These are phyloP conservation scores for Herpetomonas samuelpessoai DNA, from an alignment of 208 protist species.

Conservation along the genomic window DNA sequence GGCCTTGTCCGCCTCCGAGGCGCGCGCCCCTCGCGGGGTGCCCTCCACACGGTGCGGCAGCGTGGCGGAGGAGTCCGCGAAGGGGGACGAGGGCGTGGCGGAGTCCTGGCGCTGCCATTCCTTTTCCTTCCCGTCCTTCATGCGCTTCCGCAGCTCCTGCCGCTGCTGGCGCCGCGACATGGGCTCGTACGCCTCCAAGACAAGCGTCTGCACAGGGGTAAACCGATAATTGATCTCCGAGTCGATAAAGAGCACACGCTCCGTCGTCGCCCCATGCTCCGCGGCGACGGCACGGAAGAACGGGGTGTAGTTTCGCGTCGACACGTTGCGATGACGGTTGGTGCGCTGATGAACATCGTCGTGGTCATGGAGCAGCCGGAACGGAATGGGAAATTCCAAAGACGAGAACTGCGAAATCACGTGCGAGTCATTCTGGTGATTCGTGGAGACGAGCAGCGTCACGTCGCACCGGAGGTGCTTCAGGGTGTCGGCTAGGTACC, in stretches of 20 bases:
- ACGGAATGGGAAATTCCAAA: conserved; percentile 49
- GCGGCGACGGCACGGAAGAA: conserved; percentile 41
- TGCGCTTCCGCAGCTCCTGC: conserved; percentile 6
- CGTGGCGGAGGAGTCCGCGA: too few species aligned
- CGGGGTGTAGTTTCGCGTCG: conserved; percentile 57
- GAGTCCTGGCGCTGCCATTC: conserved; percentile 12
- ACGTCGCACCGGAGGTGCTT: conserved; percentile 63
- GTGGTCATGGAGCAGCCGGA: conserved; percentile 46
- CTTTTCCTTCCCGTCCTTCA: conserved; percentile 16
- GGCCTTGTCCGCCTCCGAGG: too few species aligned
- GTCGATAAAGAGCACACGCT: conserved; percentile 80
- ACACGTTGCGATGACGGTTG: conserved; percentile 23
- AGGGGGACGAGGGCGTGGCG: too few species aligned
- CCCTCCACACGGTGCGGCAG: too few species aligned
- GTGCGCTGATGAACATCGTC: conserved; percentile 19
- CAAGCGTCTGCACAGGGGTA: conserved; percentile 54
- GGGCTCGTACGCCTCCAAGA: conserved; percentile 67
- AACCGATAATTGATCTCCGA: conserved; percentile 82
- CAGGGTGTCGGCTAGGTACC: conserved; percentile 67
- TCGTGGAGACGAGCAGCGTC: conserved; percentile 38
- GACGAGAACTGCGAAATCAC: conserved; percentile 33
- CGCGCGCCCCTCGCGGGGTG: too few species aligned
- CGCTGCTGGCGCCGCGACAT: conserved; percentile 40
- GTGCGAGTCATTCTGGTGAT: conserved; percentile 16
- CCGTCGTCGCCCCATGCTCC: conserved; percentile 24